Evolutionary conservation across 2,329 filamentous ascomycete species (phyloP).

Genomic region (Hirsutella minnesotensis): DNA sequence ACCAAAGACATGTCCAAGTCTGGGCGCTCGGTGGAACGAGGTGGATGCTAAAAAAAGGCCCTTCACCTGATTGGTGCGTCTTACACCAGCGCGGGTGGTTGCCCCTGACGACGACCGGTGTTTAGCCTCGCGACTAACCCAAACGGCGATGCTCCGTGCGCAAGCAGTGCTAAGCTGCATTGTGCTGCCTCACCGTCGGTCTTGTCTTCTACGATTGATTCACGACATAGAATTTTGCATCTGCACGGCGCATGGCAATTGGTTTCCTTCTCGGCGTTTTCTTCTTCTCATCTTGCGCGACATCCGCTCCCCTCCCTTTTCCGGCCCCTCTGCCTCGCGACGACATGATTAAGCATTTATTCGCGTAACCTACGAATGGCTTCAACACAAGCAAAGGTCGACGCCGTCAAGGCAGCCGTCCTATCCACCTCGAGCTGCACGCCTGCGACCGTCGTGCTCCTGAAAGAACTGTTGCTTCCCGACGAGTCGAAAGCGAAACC

Average conservation of each 20-base stretch:
- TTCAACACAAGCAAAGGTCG: conserved; percentile 29
- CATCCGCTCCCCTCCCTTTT: no score
- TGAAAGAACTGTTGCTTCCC: conserved; percentile 33
- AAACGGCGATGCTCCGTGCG: conserved; percentile 2
- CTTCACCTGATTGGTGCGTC: no score
- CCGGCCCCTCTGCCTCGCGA: no score
- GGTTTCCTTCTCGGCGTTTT: conserved; percentile 10
- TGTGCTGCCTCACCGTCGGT: no score
- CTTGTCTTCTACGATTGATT: not conserved
- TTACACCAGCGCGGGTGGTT: no score
- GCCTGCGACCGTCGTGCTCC: conserved; percentile 30
- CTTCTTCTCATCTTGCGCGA: conserved; percentile 4
- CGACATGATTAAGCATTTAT: conserved; percentile 19
- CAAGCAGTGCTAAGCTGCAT: not conserved
- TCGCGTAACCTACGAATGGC: conserved; percentile 24
- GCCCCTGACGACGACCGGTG: conserved; percentile 23
- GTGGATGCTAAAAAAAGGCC: no score
- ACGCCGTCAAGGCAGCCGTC: conserved; percentile 42
- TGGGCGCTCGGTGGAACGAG: no score
- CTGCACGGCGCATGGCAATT: conserved; percentile 12
- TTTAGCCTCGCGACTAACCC: conserved; percentile 15
- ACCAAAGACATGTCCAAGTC: no score
- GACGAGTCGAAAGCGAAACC: conserved; percentile 19
- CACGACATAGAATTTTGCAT: conserved; percentile 8
- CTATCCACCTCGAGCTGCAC: conserved; percentile 42